These are phyloP conservation scores for Penicillium digitatum DNA, from an alignment of 2,329 filamentous ascomycete genomes.

Conservation along the genomic window DNA sequence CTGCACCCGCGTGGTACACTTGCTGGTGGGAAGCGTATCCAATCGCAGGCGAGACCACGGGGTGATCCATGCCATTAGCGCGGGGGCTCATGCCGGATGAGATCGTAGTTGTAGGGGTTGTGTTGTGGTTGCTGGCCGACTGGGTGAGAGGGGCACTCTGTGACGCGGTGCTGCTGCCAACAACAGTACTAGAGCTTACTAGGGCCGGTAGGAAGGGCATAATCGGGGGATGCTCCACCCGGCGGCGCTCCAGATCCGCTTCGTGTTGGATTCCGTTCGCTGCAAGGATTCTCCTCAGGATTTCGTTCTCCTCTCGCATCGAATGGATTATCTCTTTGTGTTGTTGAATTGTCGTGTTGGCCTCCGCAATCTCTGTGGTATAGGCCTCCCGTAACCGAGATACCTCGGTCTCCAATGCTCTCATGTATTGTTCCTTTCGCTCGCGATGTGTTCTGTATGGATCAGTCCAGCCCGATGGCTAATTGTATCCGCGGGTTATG, in stretches of 20 bases:
- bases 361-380: slow-evolving; percentile 65
- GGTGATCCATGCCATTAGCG: slow-evolving; percentile 24
- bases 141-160: slow-evolving; percentile 26
- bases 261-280: slow-evolving; percentile 59
- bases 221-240: slow-evolving; percentile 27
- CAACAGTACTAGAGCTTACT: slow-evolving; percentile 44
- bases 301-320: slow-evolving; percentile 72
- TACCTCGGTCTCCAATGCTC: slow-evolving; percentile 86
- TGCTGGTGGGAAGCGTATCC: slow-evolving; percentile 25
- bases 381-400: slow-evolving; percentile 72
- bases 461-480: slow-evolving; percentile 18
- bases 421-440: slow-evolving; percentile 94
- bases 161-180: slow-evolving; percentile 37
- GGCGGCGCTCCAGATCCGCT: slow-evolving; percentile 42
- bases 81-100: slow-evolving; percentile 32
- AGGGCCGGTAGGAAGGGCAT: slow-evolving; percentile 31
- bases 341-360: slow-evolving; percentile 46
- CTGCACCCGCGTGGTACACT: slow-evolving; percentile 20
- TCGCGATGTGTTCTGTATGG: slow-evolving; percentile 80
- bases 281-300: slow-evolving; percentile 61
- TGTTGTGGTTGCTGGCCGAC: slow-evolving; percentile 25
- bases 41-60: slow-evolving; percentile 28
- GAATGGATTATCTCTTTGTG: slow-evolving; percentile 74
- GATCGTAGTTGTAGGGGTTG: slow-evolving; percentile 36
- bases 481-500: background rate